Evolutionary conservation across 2,329 filamentous ascomycete genomes (phyloP).

Genomic region (Botryotinia calthae): DNA sequence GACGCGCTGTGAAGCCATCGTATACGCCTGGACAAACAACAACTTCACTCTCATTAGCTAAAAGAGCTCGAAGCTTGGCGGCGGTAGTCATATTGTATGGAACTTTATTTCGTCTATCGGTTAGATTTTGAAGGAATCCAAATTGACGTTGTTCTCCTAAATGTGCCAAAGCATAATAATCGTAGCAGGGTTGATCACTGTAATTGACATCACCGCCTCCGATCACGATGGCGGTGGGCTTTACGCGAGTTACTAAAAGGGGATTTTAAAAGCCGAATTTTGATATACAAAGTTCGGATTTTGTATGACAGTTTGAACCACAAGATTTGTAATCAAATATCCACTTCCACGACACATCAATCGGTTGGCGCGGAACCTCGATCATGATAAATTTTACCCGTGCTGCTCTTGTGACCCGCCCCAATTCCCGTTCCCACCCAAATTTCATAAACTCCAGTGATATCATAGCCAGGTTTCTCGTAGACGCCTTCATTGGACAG

Average conservation of each 20-base stretch:
- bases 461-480: not conserved
- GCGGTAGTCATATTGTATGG: not conserved
- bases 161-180: not conserved
- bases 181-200: not conserved
- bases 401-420: not conserved
- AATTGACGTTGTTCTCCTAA: not conserved
- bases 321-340: slow-evolving; percentile 1
- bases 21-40: slow-evolving; percentile 65
- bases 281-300: not conserved
- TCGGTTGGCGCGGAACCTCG: not conserved
- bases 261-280: slow-evolving; percentile 2
- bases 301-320: not conserved
- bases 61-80: slow-evolving; percentile 21
- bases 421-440: not conserved
- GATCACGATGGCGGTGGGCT: not conserved
- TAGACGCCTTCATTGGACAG: not conserved
- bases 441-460: not conserved
- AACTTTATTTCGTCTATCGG: not conserved
- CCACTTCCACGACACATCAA: not conserved
- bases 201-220: not conserved
- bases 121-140: not conserved
- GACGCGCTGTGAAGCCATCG: slow-evolving; percentile 63
- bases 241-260: not conserved
- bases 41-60: slow-evolving; percentile 36
- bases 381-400: not conserved